phyloP scores from a whole-genome alignment of 495 filamentous ascomycete genomes.

The Xylaria telfairii region DNA sequence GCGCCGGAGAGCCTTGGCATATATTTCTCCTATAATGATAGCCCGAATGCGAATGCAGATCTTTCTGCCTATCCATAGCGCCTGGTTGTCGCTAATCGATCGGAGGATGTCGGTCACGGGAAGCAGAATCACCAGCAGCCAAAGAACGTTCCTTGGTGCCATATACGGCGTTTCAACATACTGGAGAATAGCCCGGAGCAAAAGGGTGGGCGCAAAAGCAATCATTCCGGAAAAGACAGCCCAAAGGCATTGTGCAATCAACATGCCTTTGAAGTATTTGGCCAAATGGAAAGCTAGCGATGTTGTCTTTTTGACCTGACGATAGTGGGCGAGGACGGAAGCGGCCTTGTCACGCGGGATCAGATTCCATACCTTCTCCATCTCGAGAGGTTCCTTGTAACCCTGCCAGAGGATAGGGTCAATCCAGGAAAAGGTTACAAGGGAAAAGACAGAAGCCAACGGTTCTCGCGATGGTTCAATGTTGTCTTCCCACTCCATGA shows the following conservation, averaged over 20 bases:
- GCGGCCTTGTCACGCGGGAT: slow-evolving; percentile 86
- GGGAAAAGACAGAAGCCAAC: slow-evolving; percentile 83
- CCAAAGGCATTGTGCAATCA: slow-evolving; percentile 81
- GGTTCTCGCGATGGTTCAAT: slow-evolving; percentile 86
- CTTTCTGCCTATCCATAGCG: slow-evolving; percentile 92
- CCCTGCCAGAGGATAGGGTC: slow-evolving; percentile 88
- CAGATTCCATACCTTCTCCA: slow-evolving; percentile 91
- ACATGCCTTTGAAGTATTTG: slow-evolving; percentile 78
- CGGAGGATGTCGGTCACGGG: slow-evolving; percentile 79
- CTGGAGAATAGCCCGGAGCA: slow-evolving; percentile 88
- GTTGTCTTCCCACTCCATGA: slow-evolving; percentile 83
- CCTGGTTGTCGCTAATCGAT: slow-evolving; percentile 81
- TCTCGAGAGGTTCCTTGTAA: slow-evolving; percentile 83
- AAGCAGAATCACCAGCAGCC: slow-evolving; percentile 92
- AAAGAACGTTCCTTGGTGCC: slow-evolving; percentile 86
- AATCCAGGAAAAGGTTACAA: slow-evolving; percentile 90
- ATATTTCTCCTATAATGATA: slow-evolving; percentile 97
- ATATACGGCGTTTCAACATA: slow-evolving; percentile 85
- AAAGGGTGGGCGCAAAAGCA: slow-evolving; percentile 88
- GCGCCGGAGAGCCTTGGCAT: slow-evolving; percentile 92
- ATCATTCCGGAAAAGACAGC: slow-evolving; percentile 78
- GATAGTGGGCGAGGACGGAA: slow-evolving; percentile 77
- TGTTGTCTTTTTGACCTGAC: slow-evolving; percentile 83
- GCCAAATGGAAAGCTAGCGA: slow-evolving; percentile 80
- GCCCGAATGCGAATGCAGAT: slow-evolving; percentile 92